Conservation (phyloP, 2,329 filamentous ascomycete genomes). For the Diaporthe capsici region DNA sequence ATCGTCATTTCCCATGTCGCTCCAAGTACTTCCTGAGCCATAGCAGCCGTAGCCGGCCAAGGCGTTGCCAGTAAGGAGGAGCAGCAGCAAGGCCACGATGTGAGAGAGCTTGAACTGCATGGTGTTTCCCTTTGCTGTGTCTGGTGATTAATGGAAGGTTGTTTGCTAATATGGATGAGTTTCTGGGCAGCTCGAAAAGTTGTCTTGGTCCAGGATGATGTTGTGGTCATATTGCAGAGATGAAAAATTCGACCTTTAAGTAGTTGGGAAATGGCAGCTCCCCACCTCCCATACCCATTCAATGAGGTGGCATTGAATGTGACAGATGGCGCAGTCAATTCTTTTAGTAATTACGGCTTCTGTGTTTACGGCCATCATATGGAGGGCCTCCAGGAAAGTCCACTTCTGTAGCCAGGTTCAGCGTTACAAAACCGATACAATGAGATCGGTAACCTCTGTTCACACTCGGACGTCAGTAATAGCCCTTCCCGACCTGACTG, state of each 20-base stretch:
- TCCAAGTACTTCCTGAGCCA: not conserved
- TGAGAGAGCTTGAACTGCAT: not conserved
- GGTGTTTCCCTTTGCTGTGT: not conserved
- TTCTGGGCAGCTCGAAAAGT: not conserved
- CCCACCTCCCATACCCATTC: not conserved
- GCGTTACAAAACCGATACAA: not conserved
- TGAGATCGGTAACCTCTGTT: not conserved
- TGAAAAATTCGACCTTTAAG: not conserved
- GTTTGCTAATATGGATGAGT: not conserved
- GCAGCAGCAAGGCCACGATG: not conserved
- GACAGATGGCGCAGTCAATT: not conserved
- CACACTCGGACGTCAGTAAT: not conserved
- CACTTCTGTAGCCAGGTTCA: not conserved
- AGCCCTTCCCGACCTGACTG: not conserved
- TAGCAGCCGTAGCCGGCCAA: not conserved
- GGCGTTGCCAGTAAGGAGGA: not conserved
- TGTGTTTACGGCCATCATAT: not conserved
- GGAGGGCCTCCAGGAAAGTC: not conserved
- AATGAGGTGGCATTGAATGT: not conserved
- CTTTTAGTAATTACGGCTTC: not conserved
- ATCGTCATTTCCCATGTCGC: not conserved
- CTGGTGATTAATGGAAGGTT: not conserved
- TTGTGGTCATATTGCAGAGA: not conserved
- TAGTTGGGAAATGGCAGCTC: not conserved
- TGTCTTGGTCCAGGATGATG: not conserved